Evolutionary conservation across 2,329 filamentous ascomycete species (phyloP).

Genomic region (Alternaria novae-zelandiae): DNA sequence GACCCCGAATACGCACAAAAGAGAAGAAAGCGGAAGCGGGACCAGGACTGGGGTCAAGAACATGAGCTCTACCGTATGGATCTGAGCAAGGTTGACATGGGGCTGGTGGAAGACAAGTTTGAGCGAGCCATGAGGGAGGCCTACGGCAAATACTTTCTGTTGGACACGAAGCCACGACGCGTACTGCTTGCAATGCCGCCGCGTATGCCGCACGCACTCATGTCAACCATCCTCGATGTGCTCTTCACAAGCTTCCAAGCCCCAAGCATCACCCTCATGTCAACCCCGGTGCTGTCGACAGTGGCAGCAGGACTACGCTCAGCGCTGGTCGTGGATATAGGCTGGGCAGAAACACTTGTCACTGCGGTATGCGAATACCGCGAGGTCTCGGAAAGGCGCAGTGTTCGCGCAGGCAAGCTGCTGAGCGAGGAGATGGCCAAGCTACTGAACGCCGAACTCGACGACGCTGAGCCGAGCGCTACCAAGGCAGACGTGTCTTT

Average conservation of each 20-base stretch:
- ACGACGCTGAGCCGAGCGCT: constrained; percentile 31
- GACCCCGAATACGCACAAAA: constrained; percentile 58
- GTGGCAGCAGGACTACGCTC: constrained; percentile 83
- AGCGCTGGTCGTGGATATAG: constrained; percentile 87
- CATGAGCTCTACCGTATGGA: constrained; percentile 82
- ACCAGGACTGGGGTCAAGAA: constrained; percentile 66
- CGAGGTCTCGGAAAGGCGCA: constrained; percentile 74
- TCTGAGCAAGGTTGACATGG: constrained; percentile 74
- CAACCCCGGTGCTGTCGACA: constrained; percentile 74
- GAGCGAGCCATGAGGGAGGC: constrained; percentile 82
- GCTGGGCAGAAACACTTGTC: constrained; percentile 88
- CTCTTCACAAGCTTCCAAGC: constrained; percentile 82
- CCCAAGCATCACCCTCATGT: constrained; percentile 80
- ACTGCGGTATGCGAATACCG: constrained; percentile 91
- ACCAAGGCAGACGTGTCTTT: constrained; percentile 57
- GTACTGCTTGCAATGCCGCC: constrained; percentile 79
- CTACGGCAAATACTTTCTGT: constrained; percentile 74
- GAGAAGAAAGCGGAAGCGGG: constrained; percentile 56
- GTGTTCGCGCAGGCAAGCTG: constrained; percentile 74
- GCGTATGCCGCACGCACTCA: constrained; percentile 75
- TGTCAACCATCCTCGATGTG: constrained; percentile 77
- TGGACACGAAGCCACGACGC: constrained; percentile 78
- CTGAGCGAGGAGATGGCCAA: constrained; percentile 74
- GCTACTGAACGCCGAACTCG: constrained; percentile 60
- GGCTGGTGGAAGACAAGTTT: constrained; percentile 82